phyloP scores from a whole-genome alignment of 257 asterid species.

The Apocynum venetum region DNA sequence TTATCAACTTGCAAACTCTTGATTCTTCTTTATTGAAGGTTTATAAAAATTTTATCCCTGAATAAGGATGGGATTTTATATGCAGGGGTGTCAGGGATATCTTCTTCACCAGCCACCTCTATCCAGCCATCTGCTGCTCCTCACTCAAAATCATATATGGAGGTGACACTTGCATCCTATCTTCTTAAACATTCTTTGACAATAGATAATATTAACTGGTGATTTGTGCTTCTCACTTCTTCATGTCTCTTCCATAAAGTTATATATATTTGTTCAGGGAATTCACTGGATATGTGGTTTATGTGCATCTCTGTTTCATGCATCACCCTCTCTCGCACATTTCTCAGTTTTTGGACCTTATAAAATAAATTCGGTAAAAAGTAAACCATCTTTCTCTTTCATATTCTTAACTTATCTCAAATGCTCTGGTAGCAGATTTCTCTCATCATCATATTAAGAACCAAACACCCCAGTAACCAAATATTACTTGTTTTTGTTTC shows the following conservation, averaged over 20 bases:
- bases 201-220: not conserved
- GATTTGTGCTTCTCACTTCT: not conserved
- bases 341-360: not conserved
- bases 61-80: constrained; percentile 18
- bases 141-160: constrained; percentile 84
- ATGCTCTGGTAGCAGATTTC: not conserved
- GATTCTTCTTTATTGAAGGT: constrained; percentile 2
- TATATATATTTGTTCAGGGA: not conserved
- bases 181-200: not conserved
- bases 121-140: constrained; percentile 67
- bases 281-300: not conserved
- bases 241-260: no score
- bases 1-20: constrained; percentile 19
- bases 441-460: not conserved
- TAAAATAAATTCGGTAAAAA: not conserved
- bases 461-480: not conserved
- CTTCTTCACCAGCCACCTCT: constrained; percentile 64
- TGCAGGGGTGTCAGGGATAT: constrained; percentile 80
- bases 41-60: constrained; percentile 3
- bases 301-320: not conserved
- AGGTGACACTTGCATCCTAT: constrained; percentile 42
- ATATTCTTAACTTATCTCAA: not conserved
- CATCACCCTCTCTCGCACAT: not conserved
- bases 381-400: not conserved
- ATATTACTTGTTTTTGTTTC: not conserved